Evolutionary conservation across 805 yeast species (phyloP).

Genomic region (Ogataea saltuana): DNA sequence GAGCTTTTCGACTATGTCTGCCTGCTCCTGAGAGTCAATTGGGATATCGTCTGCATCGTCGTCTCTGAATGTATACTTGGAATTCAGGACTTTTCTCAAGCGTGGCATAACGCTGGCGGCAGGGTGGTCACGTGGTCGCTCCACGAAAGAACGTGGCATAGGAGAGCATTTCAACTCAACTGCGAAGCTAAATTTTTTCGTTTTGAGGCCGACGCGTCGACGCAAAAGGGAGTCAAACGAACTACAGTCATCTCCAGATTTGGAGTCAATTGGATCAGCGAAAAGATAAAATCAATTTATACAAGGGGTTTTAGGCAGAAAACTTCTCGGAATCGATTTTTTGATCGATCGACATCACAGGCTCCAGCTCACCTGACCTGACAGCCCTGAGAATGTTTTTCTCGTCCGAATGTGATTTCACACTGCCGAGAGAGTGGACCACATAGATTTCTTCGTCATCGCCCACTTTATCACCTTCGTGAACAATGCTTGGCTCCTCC

Average conservation of each 20-base stretch:
- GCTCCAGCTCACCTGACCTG: constrained; percentile 23
- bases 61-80: constrained; percentile 25
- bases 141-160: no score
- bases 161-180: no score
- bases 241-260: neutral
- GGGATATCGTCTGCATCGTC: constrained; percentile 18
- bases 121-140: no score
- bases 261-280: neutral
- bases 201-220: neutral
- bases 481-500: constrained; percentile 30
- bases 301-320: constrained; percentile 9
- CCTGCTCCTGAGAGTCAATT: constrained; percentile 30
- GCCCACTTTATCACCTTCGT: constrained; percentile 23
- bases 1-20: constrained; percentile 18
- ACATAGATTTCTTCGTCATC: constrained; percentile 24
- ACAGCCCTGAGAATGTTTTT: constrained; percentile 19
- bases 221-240: neutral
- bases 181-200: neutral
- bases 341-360: constrained; percentile 22
- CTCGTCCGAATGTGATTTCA: constrained; percentile 22
- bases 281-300: neutral
- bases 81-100: constrained; percentile 28
- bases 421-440: constrained; percentile 20
- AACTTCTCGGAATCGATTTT: constrained; percentile 8
- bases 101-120: constrained; percentile 35